Conservation (phyloP, 805 yeast genomes). For the Kuraishia ogatae region DNA sequence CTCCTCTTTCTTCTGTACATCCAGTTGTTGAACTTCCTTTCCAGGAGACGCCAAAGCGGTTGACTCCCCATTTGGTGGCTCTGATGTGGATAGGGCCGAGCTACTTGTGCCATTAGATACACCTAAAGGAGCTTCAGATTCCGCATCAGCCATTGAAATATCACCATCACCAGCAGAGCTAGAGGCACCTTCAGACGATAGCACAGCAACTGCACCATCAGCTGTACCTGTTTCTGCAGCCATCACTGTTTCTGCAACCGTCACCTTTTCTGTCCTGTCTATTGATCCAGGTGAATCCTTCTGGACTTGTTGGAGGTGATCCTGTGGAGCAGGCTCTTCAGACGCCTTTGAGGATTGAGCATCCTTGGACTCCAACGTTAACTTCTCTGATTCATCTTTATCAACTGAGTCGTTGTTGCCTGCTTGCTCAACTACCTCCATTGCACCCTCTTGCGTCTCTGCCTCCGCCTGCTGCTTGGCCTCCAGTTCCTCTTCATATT, state of each 20-base stretch:
- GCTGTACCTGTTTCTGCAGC: not conserved
- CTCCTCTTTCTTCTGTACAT: slow-evolving; percentile 1
- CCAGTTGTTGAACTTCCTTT: not conserved
- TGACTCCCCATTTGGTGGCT: not conserved
- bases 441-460: slow-evolving; percentile 3
- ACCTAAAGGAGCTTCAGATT: not conserved
- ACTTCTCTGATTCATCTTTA: too few species aligned
- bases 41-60: not conserved
- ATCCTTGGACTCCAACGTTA: too few species aligned
- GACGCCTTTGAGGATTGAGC: too few species aligned
- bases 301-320: too few species aligned
- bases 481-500: slow-evolving; percentile 8
- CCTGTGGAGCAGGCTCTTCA: too few species aligned
- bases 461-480: slow-evolving; percentile 7
- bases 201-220: too few species aligned
- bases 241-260: not conserved
- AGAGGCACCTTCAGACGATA: too few species aligned
- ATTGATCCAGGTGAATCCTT: too few species aligned
- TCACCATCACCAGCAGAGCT: not conserved
- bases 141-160: not conserved
- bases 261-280: too few species aligned
- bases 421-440: not conserved
- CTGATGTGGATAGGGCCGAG: not conserved
- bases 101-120: not conserved
- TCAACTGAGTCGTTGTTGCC: not conserved